Conservation (phyloP, 2,329 filamentous ascomycete species). For the Cryphonectria carpinicola region DNA sequence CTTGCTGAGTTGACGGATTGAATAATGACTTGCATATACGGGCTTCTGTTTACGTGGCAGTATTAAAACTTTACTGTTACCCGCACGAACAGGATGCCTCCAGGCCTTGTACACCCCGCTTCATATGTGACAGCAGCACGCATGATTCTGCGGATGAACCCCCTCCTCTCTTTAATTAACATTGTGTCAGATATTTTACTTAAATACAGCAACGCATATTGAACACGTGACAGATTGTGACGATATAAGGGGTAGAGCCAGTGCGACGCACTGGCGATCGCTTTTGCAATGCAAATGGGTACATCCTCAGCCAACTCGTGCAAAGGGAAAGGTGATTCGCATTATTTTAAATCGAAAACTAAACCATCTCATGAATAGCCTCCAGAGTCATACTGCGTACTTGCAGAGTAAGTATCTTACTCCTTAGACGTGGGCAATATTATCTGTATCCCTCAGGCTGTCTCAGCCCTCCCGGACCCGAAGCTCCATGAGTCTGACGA, state of each 20-base stretch:
- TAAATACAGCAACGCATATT: neutral
- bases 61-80: neutral
- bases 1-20: neutral
- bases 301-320: neutral
- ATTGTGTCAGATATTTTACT: neutral
- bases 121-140: neutral
- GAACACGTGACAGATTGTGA: neutral
- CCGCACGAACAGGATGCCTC: neutral
- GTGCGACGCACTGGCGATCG: no score
- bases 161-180: neutral
- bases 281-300: no score
- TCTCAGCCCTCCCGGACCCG: neutral
- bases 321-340: neutral
- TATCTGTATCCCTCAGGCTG: neutral
- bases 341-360: neutral
- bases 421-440: no score
- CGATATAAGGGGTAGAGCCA: no score
- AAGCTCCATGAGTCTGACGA: conserved; percentile 33
- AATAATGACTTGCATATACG: neutral
- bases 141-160: neutral
- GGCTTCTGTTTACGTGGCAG: neutral
- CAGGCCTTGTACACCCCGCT: neutral
- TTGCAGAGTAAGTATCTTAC: no score
- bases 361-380: no score
- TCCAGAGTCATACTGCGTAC: no score